Conservation (phyloP, 208 protist species). For the Novymonas esmeraldas region DNA sequence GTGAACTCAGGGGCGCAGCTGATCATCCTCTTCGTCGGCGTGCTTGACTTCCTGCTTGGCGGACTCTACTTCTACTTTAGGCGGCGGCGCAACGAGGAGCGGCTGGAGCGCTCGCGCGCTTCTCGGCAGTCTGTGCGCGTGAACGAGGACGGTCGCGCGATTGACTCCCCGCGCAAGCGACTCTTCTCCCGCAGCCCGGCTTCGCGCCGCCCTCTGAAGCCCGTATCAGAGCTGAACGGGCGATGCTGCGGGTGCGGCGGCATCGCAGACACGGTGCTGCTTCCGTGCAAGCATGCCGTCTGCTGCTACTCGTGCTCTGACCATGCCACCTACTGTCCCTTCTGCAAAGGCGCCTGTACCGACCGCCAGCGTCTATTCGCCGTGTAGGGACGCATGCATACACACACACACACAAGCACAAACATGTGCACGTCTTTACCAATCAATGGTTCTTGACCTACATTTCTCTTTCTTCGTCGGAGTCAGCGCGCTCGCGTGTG, state of each 20-base stretch:
- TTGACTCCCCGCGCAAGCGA: conserved; percentile 6
- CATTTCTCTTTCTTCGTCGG: too few relatives aligned
- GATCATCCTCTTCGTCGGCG: conserved; percentile 33
- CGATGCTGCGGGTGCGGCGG: conserved; percentile 53
- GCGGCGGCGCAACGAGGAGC: conserved; percentile 27
- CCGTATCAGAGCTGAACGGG: conserved; percentile 44
- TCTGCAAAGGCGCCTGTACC: conserved; percentile 41
- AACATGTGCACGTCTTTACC: neutral
- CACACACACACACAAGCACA: neutral
- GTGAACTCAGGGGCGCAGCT: conserved; percentile 31
- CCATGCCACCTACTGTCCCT: conserved; percentile 45
- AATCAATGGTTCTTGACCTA: too few relatives aligned
- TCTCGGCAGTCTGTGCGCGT: conserved; percentile 20
- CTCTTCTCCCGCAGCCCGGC: conserved; percentile 17
- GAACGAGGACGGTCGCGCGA: conserved; percentile 27
- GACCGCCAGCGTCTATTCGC: conserved; percentile 41
- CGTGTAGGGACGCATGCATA: conserved; percentile 10
- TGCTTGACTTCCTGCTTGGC: conserved; percentile 33
- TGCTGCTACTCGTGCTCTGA: conserved; percentile 50
- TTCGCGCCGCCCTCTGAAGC: conserved; percentile 20
- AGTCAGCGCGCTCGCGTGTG: too few relatives aligned
- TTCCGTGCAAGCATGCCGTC: conserved; percentile 57
- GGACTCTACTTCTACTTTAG: conserved; percentile 39
- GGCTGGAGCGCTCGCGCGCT: conserved; percentile 32
- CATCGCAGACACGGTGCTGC: conserved; percentile 44